Percentiles rank a stretch among this genome's conserved stretches.
Conservation (phyloP, 176 grass and related monocot genomes). For the Aegilops longissima region DNA sequence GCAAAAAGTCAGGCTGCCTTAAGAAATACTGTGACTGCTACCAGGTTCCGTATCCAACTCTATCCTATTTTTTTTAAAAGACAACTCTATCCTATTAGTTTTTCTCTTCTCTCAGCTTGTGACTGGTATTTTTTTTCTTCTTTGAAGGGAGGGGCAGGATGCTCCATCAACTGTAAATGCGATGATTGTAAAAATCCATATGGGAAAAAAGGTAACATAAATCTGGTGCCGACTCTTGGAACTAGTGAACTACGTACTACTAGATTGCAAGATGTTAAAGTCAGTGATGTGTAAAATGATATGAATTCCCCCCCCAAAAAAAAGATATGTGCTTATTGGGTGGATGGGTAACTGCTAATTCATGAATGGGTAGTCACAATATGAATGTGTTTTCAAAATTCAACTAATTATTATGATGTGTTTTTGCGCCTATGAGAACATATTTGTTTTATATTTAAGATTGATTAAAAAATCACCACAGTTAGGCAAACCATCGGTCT, state of each 20-base stretch:
- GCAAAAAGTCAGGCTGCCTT: slow-evolving; percentile 63
- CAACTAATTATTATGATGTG: not conserved
- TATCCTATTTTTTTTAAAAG: not conserved
- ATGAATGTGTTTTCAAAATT: not conserved
- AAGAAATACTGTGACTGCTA: slow-evolving; percentile 72
- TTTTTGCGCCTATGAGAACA: not conserved
- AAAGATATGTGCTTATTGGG: not conserved
- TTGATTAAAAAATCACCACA: not conserved
- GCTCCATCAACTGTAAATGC: slow-evolving; percentile 63
- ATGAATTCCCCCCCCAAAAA: too few species aligned
- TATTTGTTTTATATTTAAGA: not conserved
- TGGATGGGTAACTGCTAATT: not conserved
- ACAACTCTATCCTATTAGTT: not conserved
- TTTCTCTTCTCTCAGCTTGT: slow-evolving; percentile 8
- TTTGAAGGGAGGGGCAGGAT: slow-evolving; percentile 57
- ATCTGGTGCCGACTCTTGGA: not conserved
- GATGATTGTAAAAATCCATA: slow-evolving; percentile 61
- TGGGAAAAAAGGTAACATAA: slow-evolving; percentile 57
- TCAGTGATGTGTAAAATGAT: not conserved
- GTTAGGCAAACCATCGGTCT: not conserved
- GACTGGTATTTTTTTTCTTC: slow-evolving; percentile 12
- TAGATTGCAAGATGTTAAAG: not conserved
- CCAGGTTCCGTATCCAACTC: slow-evolving; percentile 42
- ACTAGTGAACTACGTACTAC: not conserved
- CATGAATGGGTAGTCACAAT: not conserved